Evolutionary conservation across 2,329 filamentous ascomycete species (phyloP), one percentile per base, ranked within the genome.

Genomic region (Ophiostoma triangulosporum): DNA sequence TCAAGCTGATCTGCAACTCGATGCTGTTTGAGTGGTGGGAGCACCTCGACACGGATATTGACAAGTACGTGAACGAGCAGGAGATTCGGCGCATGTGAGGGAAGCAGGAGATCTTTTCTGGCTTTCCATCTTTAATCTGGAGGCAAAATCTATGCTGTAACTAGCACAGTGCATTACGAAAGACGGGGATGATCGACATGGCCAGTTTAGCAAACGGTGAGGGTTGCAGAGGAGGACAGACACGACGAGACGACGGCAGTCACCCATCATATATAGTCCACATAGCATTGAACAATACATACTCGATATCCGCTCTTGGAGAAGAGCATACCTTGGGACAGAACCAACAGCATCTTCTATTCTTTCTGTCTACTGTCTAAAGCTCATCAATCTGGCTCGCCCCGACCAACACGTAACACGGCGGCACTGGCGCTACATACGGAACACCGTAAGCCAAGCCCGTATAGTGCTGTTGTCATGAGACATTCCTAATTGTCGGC

Each of bases 11-110:
- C 65, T 98, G 93, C 77, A 78, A 97, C 68, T 89, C 88, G 49
- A 90, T 97, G 87, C 79, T 98, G 40, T 98, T 95, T 63, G 85
- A 96, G 69, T 98, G 93, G 93, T 98, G 93, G 93, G 75, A 83
- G 64, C 82, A 86, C 69, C 78, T 97, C 54, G 84, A 93, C 61
- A 73, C 78, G 24, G 86, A 86, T 9, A 74, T 97, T 61, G 86
- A 94, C 57, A 84, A 87, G 70, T 95, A 91, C 71, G 77, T 81
- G 69, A 84, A 88, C 65, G 90, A 97, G 74, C 80, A 82, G 65
- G 76, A 86, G 65, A 95, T 97, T 63, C 83, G 88, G 61, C 83
- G 91, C 61, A 96, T 96, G 91, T 68, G 61, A 17, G n/a, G 3
- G 24, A 9, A 14, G 6, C 26, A 14, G 33, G 9, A 46, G 26